These are phyloP conservation scores for Zelopaecilomyces penicillatus DNA, from an alignment of 2,329 filamentous ascomycete genomes.

Conservation along the genomic window DNA sequence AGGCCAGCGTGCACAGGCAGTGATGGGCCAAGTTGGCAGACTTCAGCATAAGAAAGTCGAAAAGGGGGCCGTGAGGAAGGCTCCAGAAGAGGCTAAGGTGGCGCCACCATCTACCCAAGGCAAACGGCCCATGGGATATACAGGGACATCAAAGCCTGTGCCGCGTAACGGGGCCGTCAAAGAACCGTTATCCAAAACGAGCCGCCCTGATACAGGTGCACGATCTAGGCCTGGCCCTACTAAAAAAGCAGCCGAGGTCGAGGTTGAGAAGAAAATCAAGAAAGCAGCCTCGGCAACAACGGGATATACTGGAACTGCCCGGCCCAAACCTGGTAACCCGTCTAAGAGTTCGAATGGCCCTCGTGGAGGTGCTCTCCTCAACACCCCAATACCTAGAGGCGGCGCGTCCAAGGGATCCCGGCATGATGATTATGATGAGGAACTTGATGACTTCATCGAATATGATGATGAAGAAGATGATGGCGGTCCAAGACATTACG, in stretches of 20 bases:
- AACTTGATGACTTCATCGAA: conserved; percentile 53
- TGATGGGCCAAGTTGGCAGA: conserved; percentile 55
- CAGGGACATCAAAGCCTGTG: conserved; percentile 23
- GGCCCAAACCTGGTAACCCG: conserved; percentile 39
- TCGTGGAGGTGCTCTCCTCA: conserved; percentile 34
- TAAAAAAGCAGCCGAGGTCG: conserved; percentile 19
- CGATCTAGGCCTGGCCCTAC: conserved; percentile 4
- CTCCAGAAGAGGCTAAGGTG: conserved; percentile 28
- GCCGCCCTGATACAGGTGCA: conserved; percentile 2
- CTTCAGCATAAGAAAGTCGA: conserved; percentile 70
- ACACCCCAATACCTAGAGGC: conserved; percentile 21
- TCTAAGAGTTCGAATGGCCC: conserved; percentile 24
- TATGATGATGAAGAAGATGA: conserved; percentile 50
- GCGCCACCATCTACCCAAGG: conserved; percentile 23
- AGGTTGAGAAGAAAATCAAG: conserved; percentile 49
- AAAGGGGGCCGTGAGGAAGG: conserved; percentile 46
- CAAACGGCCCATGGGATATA: conserved; percentile 16
- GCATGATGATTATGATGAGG: conserved; percentile 55
- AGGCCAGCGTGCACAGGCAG: conserved; percentile 56
- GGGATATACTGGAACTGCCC: conserved; percentile 57
- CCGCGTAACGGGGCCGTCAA: conserved; percentile 14
- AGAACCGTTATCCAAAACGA: conserved; percentile 4
- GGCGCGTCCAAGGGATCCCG: conserved; percentile 24
- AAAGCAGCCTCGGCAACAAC: conserved; percentile 55
- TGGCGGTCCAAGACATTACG: conserved; percentile 41